These are phyloP conservation scores for Penicillium coffeae DNA, from an alignment of 495 filamentous ascomycete species.

Conservation along the genomic window DNA sequence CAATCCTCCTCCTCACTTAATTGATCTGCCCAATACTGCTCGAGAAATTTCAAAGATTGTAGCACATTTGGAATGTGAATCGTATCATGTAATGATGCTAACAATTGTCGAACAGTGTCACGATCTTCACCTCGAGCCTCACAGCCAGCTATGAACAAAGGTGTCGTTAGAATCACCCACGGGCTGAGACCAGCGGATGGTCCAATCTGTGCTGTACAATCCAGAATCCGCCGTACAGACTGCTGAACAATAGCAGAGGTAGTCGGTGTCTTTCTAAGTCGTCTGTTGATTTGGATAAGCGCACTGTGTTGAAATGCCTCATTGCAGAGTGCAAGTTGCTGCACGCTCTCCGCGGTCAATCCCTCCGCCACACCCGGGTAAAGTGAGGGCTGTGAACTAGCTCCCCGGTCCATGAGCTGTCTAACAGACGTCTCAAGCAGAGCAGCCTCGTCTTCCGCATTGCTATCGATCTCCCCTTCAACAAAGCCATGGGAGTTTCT, in stretches of 20 bases:
- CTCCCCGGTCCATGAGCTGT: conserved; percentile 34
- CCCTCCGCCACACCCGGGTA: conserved; percentile 40
- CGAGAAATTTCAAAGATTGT: conserved; percentile 42
- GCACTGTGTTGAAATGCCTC: conserved; percentile 46
- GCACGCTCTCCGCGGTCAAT: conserved; percentile 31
- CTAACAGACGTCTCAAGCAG: conserved; percentile 34
- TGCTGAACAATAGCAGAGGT: conserved; percentile 34
- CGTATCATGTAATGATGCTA: conserved; percentile 39
- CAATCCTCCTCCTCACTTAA: conserved; percentile 41
- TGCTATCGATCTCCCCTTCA: conserved; percentile 20
- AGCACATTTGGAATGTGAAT: conserved; percentile 45
- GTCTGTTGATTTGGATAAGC: conserved; percentile 42
- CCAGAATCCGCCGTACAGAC: conserved; percentile 40
- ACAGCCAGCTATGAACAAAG: conserved; percentile 45
- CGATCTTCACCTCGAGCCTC: conserved; percentile 40
- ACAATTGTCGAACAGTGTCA: conserved; percentile 31
- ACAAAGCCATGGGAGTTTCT: conserved; percentile 10
- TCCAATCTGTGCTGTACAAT: conserved; percentile 40
- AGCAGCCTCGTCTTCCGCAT: conserved; percentile 27
- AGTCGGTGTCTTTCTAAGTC: conserved; percentile 34
- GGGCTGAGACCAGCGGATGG: conserved; percentile 41
- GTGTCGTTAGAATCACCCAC: conserved; percentile 47
- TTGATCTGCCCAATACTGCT: conserved; percentile 42
- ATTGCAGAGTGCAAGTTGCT: conserved; percentile 42
- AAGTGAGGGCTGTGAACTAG: conserved; percentile 29